phyloP scores from a whole-genome alignment of 306 rosid species.

The Medicago truncatula region DNA sequence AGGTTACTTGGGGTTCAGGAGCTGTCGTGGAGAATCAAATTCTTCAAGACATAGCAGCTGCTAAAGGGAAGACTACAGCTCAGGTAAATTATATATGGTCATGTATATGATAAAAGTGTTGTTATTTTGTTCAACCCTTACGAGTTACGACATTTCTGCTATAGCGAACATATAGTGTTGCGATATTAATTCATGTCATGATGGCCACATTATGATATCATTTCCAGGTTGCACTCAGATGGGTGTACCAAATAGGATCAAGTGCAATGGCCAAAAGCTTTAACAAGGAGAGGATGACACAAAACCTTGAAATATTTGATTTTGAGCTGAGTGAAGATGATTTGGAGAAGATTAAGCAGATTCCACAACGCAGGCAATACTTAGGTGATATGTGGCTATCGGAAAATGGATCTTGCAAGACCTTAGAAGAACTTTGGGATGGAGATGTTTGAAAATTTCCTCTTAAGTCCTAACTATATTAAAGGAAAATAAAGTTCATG shows the following conservation, averaged over 20 bases:
- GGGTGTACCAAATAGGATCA: constrained; percentile 61
- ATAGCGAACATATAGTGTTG: too few species aligned
- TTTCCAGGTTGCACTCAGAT: constrained; percentile 60
- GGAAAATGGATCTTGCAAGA: constrained; percentile 52
- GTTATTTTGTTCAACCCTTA: neutral
- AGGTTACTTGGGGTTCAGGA: constrained; percentile 54
- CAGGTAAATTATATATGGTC: constrained; percentile 42
- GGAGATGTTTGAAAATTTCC: constrained; percentile 42
- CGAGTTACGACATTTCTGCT: neutral
- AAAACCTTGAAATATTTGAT: constrained; percentile 60
- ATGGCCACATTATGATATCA: constrained; percentile 3
- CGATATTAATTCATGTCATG: too few species aligned
- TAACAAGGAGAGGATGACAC: constrained; percentile 65
- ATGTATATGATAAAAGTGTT: too few species aligned
- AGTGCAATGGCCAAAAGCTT: constrained; percentile 57
- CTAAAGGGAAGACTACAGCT: constrained; percentile 51
- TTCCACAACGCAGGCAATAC: constrained; percentile 58
- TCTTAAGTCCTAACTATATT: neutral
- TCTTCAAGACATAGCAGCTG: constrained; percentile 51
- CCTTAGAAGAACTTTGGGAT: constrained; percentile 64
- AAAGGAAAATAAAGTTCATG: constrained; percentile 29
- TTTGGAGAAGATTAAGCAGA: constrained; percentile 50
- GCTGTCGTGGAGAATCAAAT: constrained; percentile 58
- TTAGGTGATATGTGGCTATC: constrained; percentile 48
- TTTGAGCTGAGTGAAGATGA: constrained; percentile 62